A percentile compares a stretch with the other conserved stretches of the same genome.
These are phyloP conservation scores for Xerocomus potaroensis DNA, from an alignment of 768 basidiomycete species.

Conservation along the genomic window DNA sequence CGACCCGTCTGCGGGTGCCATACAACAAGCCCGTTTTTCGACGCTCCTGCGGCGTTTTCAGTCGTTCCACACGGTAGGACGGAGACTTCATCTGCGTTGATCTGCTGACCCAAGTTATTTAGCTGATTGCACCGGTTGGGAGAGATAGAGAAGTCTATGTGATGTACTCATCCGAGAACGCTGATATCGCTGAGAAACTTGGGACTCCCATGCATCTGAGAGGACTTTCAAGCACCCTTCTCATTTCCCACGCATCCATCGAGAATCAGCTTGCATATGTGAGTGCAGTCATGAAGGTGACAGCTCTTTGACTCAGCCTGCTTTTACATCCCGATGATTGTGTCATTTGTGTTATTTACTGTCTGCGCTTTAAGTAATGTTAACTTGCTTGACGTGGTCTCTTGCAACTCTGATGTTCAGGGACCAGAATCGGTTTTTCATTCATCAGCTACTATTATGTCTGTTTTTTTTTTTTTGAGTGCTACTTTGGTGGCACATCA, in stretches of 20 bases:
- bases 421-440: no score
- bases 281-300: conserved; percentile 40
- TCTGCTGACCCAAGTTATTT: background rate
- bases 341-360: no score
- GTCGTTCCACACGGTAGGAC: conserved; percentile 50
- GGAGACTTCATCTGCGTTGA: background rate
- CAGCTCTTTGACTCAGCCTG: conserved; percentile 6
- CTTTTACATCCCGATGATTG: background rate
- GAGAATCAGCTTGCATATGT: conserved; percentile 59
- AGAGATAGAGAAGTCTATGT: conserved; percentile 51
- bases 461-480: no score
- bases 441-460: no score
- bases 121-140: conserved; percentile 59
- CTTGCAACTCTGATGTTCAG: no score
- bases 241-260: conserved; percentile 56
- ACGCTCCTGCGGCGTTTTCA: conserved; percentile 47
- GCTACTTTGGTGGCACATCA: no score
- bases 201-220: conserved; percentile 45
- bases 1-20: conserved; percentile 36
- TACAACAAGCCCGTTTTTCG: conserved; percentile 44
- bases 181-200: conserved; percentile 43
- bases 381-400: no score
- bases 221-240: conserved; percentile 39
- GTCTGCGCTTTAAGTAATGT: no score
- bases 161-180: conserved; percentile 53